Base-by-base conservation (phyloP, 2,329 filamentous ascomycete genomes). In the Didymella keratinophila region DNA sequence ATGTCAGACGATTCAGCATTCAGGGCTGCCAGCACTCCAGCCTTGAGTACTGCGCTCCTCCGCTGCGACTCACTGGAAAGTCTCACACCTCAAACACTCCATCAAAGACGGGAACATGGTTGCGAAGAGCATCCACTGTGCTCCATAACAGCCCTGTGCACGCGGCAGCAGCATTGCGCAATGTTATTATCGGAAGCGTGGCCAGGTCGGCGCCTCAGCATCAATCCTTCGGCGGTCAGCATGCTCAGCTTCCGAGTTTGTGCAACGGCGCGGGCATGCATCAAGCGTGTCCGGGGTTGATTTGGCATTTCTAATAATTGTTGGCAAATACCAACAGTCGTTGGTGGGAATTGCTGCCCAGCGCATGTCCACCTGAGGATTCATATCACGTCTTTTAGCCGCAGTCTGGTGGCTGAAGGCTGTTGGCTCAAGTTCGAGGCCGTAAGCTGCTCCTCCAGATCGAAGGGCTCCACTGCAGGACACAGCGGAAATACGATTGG, bases 311-410 rank as follows among this genome's bases (percentile, higher is more conserved):
- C 23, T 53, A 44, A 49, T 52, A 32, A 28, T 14, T 21, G 11
- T 37, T 41, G 25, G 27, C 39, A 43, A 48, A 45, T 16, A 39
- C 28, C 36, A 47, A 46, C 47, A 42, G 12, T 23, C 12, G 44
- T 45, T 43, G 39, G 52, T 59, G 59, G 57, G 45, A 45, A 52
- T 54, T 20, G 9, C 28, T 55, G 37, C 43, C 48, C 54, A 48
- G 21, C 18, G 37, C 23, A 25, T n/a, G 20, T 49, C 39, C 27
- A 25, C 45, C 37, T 43, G 20, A 55, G 50, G 36, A 58, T 44
- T 52, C 60, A 64, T 62, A 65, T 68, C 68, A 63, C 65, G 44
- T 64, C 61, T 67, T 70, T 70, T 68, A 71, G 66, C 66, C 68
- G 68, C 65, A 62, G 56, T 56, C 30, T 51, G 50, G 56, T 59